These are phyloP conservation scores for Podospora conica DNA, from an alignment of 495 filamentous ascomycete species.

Conservation along the genomic window DNA sequence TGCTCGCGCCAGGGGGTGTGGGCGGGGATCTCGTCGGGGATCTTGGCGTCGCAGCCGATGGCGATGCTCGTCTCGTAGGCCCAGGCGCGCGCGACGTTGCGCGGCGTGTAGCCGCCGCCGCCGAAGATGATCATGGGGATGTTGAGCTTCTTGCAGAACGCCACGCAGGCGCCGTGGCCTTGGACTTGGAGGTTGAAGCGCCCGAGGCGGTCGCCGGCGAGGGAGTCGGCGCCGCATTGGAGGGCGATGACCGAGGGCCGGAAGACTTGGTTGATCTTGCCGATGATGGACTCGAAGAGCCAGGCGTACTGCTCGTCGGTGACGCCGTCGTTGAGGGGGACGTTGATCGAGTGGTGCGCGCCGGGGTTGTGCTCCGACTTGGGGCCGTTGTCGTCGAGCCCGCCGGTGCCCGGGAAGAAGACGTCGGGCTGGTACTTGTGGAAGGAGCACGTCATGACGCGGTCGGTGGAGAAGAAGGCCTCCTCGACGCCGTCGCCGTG, in stretches of 20 bases:
- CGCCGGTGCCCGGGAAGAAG: conserved; percentile 95
- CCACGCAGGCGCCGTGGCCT: conserved; percentile 87
- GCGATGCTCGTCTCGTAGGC: conserved; percentile 91
- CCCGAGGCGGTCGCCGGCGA: conserved; percentile 87
- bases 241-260: conserved; percentile 83
- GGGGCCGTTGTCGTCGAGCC: conserved; percentile 83
- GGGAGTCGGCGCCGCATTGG: conserved; percentile 92
- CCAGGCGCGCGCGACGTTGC: conserved; percentile 95
- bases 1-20: conserved; percentile 72
- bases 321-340: conserved; percentile 91
- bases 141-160: conserved; percentile 69
- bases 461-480: conserved; percentile 94
- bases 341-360: conserved; percentile 93
- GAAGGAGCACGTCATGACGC: conserved; percentile 97
- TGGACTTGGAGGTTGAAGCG: conserved; percentile 95
- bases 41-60: conserved; percentile 61
- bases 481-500: conserved; percentile 98
- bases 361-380: conserved; percentile 78
- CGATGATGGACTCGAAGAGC: conserved; percentile 78
- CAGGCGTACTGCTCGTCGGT: conserved; percentile 84
- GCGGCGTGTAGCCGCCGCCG: conserved; percentile 94
- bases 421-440: conserved; percentile 88
- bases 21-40: conserved; percentile 66
- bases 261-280: conserved; percentile 67
- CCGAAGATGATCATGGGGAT: conserved; percentile 85